These are phyloP conservation scores for Heliocybe sulcata DNA, from an alignment of 1,284 basidiomycete genomes.

Conservation along the genomic window DNA sequence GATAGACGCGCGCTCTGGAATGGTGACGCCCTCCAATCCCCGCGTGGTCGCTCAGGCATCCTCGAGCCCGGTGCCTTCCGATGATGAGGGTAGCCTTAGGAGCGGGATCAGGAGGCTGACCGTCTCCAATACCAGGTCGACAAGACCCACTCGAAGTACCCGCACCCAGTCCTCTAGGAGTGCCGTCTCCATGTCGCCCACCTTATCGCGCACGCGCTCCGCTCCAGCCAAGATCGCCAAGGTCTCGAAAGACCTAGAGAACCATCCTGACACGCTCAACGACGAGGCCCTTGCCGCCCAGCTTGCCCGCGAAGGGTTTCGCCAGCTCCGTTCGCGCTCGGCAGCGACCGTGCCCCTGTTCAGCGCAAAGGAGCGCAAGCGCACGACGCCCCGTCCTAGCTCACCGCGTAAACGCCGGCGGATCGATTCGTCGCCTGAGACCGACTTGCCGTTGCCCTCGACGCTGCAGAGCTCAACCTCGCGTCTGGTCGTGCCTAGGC, in stretches of 20 bases:
- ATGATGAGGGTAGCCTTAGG: neutral
- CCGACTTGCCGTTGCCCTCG: conserved; percentile 9
- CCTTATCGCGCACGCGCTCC: neutral
- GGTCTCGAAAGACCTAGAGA: conserved; percentile 1
- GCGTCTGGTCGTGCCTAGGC: neutral
- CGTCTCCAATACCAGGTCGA: neutral
- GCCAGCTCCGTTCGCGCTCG: conserved; percentile 21
- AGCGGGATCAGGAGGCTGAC: neutral
- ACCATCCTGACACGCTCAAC: conserved; percentile 1
- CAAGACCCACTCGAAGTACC: neutral
- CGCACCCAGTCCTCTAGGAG: neutral
- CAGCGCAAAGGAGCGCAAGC: neutral
- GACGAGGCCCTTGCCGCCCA: conserved; percentile 28
- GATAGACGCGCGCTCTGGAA: conserved; percentile 10
- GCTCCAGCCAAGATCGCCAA: neutral
- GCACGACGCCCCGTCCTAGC: conserved; percentile 6
- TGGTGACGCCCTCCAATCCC: conserved; percentile 9
- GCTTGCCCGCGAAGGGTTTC: conserved; percentile 25
- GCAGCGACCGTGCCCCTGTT: conserved; percentile 10
- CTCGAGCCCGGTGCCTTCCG: neutral
- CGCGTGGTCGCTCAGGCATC: neutral
- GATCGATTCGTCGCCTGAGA: conserved; percentile 31
- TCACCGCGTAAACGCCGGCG: conserved; percentile 37
- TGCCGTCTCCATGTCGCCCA: neutral
- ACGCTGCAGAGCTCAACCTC: neutral